A percentile compares a stretch with the other conserved stretches of the same genome.
These are phyloP conservation scores for Meyerozyma athensensis DNA, from an alignment of 1,139 yeast genomes.

Conservation along the genomic window DNA sequence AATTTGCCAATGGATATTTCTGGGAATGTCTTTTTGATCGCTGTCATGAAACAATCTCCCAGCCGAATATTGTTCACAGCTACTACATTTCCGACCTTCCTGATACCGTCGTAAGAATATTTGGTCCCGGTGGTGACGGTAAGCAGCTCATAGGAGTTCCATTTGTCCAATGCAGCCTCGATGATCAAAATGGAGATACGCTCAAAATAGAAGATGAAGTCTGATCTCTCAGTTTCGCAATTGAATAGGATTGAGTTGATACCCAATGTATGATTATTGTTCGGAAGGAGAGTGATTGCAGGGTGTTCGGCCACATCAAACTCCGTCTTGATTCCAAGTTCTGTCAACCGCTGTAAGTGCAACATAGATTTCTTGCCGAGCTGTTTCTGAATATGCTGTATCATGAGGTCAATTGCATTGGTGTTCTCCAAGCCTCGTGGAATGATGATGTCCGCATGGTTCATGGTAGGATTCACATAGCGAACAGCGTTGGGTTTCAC, in stretches of 20 bases:
- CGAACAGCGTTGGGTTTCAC: constrained; percentile 90
- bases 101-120: constrained; percentile 33
- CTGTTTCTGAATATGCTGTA: constrained; percentile 74
- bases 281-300: constrained; percentile 40
- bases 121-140: constrained; percentile 42
- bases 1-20: constrained; percentile 77
- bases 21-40: constrained; percentile 71
- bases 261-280: constrained; percentile 65
- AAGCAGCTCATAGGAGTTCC: constrained; percentile 22
- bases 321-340: constrained; percentile 42
- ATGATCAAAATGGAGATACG: constrained; percentile 69
- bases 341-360: constrained; percentile 58
- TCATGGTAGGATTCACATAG: constrained; percentile 72
- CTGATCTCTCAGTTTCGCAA: constrained; percentile 55
- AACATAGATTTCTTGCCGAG: constrained; percentile 56
- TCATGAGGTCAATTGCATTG: constrained; percentile 74
- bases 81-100: constrained; percentile 44
- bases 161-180: constrained; percentile 57
- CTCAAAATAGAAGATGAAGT: constrained; percentile 82
- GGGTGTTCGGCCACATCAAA: constrained; percentile 25
- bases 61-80: constrained; percentile 83
- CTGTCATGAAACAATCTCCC: constrained; percentile 86
- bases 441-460: constrained; percentile 76
- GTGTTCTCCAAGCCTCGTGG: constrained; percentile 85
- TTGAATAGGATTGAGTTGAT: constrained; percentile 68